These are phyloP conservation scores for Hortiboletus flavorubellus DNA, from an alignment of 768 basidiomycete genomes.

Conservation along the genomic window DNA sequence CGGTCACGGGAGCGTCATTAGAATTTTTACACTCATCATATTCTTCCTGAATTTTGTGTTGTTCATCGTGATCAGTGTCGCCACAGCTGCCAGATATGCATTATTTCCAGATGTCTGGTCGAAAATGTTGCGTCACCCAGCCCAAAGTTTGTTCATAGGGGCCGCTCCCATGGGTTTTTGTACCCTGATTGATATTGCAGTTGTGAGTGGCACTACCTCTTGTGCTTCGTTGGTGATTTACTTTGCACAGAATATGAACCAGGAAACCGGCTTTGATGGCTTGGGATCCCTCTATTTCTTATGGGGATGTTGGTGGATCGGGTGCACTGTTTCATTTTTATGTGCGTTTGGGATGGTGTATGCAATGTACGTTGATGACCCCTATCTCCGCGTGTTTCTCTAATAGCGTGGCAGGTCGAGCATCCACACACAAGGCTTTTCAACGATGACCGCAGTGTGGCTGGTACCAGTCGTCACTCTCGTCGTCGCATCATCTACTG, in stretches of 20 bases:
- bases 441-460: conserved; percentile 44
- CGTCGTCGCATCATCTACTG: conserved; percentile 52
- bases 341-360: conserved; percentile 50
- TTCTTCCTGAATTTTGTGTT: conserved; percentile 41
- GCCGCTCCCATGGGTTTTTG: conserved; percentile 44
- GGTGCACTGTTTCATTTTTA: conserved; percentile 37
- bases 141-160: conserved; percentile 45
- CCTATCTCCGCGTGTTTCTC: not conserved
- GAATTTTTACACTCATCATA: conserved; percentile 34
- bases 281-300: conserved; percentile 36
- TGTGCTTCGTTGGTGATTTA: not conserved
- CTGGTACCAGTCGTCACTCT: conserved; percentile 51
- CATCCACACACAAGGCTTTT: conserved; percentile 39
- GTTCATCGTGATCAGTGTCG: conserved; percentile 33
- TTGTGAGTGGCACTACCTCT: conserved; percentile 27
- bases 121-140: conserved; percentile 43
- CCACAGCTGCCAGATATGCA: conserved; percentile 40
- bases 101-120: conserved; percentile 43
- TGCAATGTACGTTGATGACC: conserved; percentile 36
- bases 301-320: conserved; percentile 54
- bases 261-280: conserved; percentile 36
- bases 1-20: conserved; percentile 33
- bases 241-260: conserved; percentile 28
- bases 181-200: conserved; percentile 40
- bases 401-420: conserved; percentile 37